phyloP scores from a whole-genome alignment of 768 basidiomycete species.

The Hericium rajendrae region DNA sequence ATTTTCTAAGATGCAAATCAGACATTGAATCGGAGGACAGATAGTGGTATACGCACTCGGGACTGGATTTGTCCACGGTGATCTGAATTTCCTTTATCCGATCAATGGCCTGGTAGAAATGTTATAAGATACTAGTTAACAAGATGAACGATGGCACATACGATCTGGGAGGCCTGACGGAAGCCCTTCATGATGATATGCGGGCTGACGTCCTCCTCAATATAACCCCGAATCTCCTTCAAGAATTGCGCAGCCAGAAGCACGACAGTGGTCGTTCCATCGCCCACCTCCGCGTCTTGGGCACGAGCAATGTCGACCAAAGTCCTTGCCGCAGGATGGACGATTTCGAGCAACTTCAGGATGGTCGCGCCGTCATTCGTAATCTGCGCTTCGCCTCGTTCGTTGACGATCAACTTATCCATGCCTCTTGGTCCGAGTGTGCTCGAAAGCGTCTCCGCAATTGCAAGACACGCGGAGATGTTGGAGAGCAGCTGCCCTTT shows the following conservation, averaged over 20 bases:
- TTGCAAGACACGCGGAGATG: constrained; percentile 92
- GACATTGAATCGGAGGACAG: not conserved
- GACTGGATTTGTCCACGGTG: constrained; percentile 79
- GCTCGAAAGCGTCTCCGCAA: constrained; percentile 82
- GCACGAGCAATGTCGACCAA: constrained; percentile 97
- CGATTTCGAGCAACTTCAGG: constrained; percentile 92
- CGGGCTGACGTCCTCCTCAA: constrained; percentile 95
- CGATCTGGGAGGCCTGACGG: constrained; percentile 77
- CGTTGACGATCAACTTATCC: constrained; percentile 95
- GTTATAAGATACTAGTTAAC: not conserved
- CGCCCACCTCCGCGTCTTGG: constrained; percentile 97
- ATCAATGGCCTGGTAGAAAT: constrained; percentile 58
- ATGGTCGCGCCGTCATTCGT: constrained; percentile 99
- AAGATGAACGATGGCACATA: constrained; percentile 29
- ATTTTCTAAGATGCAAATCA: constrained; percentile 45
- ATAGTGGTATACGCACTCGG: constrained; percentile 53
- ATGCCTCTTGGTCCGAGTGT: constrained; percentile 98
- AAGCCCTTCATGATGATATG: constrained; percentile 98
- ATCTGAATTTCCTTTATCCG: constrained; percentile 87
- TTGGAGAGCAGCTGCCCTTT: constrained; percentile 88
- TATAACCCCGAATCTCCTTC: constrained; percentile 83
- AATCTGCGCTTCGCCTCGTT: constrained; percentile 93
- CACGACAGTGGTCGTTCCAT: constrained; percentile 96
- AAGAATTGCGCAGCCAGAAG: constrained; percentile 89
- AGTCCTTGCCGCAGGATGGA: constrained; percentile 97